Evolutionary conservation across 2,329 filamentous ascomycete genomes (phyloP), one percentile per base, ranked within the genome.

Genomic region (Raffaelea albimanens): DNA sequence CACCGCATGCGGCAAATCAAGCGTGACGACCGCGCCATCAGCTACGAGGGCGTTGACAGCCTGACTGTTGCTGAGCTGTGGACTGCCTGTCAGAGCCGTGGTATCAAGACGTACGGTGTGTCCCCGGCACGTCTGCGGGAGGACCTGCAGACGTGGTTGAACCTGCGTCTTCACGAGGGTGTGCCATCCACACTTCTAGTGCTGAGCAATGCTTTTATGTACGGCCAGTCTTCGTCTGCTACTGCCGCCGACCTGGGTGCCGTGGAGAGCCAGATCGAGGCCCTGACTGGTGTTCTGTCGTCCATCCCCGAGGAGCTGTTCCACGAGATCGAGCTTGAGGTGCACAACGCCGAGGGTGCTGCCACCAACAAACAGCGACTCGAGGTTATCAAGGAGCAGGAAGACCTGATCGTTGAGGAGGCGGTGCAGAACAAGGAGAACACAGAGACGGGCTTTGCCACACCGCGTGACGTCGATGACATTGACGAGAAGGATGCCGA

Each of bases 1-100:
- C 90, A 97, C 69, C 87, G 91, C 53, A 98, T 98, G 93, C 82
- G 91, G 58, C 93, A 98, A 69, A 97, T 97, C 75, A 98, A 98
- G 81, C 84, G 91, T 53, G 93, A 98, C 61, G 93, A 98, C 69
- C 83, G 83, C 56, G 89, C 90, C 53, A 98, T 98, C 62, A 85
- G 82, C 63, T 95, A 84, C 61, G 93, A 98, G 67, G 90, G 93
- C 31, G 84, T 98, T 25, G 89, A 95, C 51, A 90, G 85, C 46
- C 78, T 98, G 45, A 94, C 89, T n/a, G 89, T 97, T 0, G 77
- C 83, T 2, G 93, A 98, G 66, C 76, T 98, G 42, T 93, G 97
- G 71, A 86, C 82, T 60, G 93, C 93, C 2, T 94, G 88, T 63
- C 88, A 88, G 40, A 89, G 86, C 55, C 88, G 93, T 56, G 93